Base-by-base conservation (phyloP, 176 grass and related monocot genomes). In the Aegilops bicornis region DNA sequence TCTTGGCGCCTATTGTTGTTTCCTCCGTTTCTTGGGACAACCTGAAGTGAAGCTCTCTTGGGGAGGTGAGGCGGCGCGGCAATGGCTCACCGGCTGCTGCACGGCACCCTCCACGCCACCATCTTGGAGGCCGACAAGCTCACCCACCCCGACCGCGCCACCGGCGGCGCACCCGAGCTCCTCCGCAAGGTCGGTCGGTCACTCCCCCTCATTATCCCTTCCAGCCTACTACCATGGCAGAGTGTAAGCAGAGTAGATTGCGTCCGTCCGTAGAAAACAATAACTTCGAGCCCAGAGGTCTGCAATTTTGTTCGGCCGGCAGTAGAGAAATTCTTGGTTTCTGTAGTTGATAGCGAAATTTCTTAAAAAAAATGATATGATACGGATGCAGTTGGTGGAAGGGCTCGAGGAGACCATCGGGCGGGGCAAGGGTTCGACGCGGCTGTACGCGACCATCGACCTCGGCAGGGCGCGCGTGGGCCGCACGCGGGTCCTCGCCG, bases 391-490 rank as follows among this genome's bases (percentile, higher is more conserved):
- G 96, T 78, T 98, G 27, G 90, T 94, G 74, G 90, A 92, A 76
- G 96, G 93, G 79, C 77, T 98, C 64, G 92, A 94, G 88, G 93
- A 96, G 5, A 74, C 82, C 22, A 64, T 96, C 22, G 88, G 93
- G 65, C 23, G 92, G 35, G 96, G 96, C 32, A 95, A 94, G 80
- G 93, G 96, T 0, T 50, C 90, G 69, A 89, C 96, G 67, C 91
- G 87, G 82, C 79, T 96, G 39, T 99, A 96, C 88, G 97, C 94
- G 40, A 96, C 92, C n/a, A 79, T 99, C 62, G 94, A 99, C 82
- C 64, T 96, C 37, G 97, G 91, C 52, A 59, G 83, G 60, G 94
- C 97, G 22, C 88, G 97, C 64, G 97, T 99, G 58, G 97, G 92
- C n/a, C 87, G 97, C 58, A 99, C 97, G 64, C 89, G 92, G 68